A percentile compares a stretch with the other conserved stretches of the same genome.
These are phyloP conservation scores for Beauveria asiatica DNA, from an alignment of 2,329 filamentous ascomycete species.

Conservation along the genomic window DNA sequence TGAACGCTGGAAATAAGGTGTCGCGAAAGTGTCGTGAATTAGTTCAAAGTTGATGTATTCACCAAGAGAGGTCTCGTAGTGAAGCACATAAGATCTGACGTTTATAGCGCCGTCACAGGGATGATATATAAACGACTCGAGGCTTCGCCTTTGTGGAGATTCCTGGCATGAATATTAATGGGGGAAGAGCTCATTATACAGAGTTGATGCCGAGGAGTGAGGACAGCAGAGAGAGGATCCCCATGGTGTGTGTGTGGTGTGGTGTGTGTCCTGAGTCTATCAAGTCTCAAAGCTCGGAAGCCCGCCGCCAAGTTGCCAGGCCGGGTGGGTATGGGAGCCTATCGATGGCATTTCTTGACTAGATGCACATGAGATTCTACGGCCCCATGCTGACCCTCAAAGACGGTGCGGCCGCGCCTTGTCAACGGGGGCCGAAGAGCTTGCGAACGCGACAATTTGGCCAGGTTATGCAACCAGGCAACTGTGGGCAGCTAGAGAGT, in stretches of 20 bases:
- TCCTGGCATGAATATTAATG: slow-evolving; percentile 10
- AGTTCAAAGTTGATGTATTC: neutral
- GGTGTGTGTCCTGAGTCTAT: slow-evolving; percentile 1
- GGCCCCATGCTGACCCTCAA: slow-evolving; percentile 6
- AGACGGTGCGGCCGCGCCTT: neutral
- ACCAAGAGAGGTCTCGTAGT: neutral
- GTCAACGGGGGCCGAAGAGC: slow-evolving; percentile 8
- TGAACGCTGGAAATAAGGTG: neutral
- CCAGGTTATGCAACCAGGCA: slow-evolving; percentile 7
- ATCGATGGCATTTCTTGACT: slow-evolving; percentile 7
- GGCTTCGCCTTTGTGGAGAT: slow-evolving; percentile 5
- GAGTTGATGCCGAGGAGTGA: slow-evolving; percentile 9
- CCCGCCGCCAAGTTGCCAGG: neutral
- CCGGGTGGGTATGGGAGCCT: slow-evolving; percentile 1
- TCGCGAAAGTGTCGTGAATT: neutral
- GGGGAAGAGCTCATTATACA: slow-evolving; percentile 7
- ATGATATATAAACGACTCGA: slow-evolving; percentile 11
- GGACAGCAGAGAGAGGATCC: neutral
- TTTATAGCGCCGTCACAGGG: slow-evolving; percentile 9
- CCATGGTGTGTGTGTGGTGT: slow-evolving; percentile 1
- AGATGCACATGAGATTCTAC: slow-evolving; percentile 12
- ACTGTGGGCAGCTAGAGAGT: neutral
- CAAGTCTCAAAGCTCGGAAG: neutral
- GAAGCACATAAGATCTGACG: slow-evolving; percentile 12
- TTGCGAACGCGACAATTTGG: slow-evolving; percentile 4